phyloP scores from a whole-genome alignment of 2,329 filamentous ascomycete genomes.

The Cordyceps militaris region DNA sequence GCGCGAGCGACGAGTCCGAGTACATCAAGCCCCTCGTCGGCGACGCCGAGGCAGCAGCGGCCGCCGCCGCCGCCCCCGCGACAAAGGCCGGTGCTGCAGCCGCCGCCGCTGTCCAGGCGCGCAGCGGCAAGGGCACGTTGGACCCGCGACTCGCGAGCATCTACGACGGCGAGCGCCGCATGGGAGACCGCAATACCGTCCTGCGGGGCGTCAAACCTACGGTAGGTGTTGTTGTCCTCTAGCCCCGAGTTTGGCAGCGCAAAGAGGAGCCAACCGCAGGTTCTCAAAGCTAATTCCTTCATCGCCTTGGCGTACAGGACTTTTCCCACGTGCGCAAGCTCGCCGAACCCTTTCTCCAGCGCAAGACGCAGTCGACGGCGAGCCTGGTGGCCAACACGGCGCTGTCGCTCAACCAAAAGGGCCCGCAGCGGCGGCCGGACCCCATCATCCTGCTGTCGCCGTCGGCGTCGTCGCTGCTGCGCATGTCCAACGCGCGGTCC shows the following conservation, averaged over 20 bases:
- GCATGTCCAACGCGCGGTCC: constrained; percentile 90
- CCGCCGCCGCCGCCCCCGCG: constrained; percentile 26
- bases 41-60: constrained; percentile 39
- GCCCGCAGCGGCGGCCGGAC: constrained; percentile 49
- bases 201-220: constrained; percentile 83
- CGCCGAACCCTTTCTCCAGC: constrained; percentile 67
- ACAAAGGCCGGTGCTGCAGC: constrained; percentile 27
- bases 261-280: no score
- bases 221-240: constrained; percentile 48
- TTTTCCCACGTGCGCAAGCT: constrained; percentile 90
- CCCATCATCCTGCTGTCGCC: constrained; percentile 97
- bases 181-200: constrained; percentile 87
- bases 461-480: constrained; percentile 87
- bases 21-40: constrained; percentile 80
- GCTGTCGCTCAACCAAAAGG: constrained; percentile 48
- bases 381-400: constrained; percentile 36
- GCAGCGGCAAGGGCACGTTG: constrained; percentile 57
- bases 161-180: constrained; percentile 82
- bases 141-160: constrained; percentile 82
- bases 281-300: no score
- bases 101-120: constrained; percentile 38
- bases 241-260: neutral
- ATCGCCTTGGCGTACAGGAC: no score
- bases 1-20: constrained; percentile 82
- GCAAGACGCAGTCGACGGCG: constrained; percentile 41